Percentiles rank a stretch among this genome's conserved stretches.
Conservation (phyloP, 306 rosid species). For the Calophaca sinica region DNA sequence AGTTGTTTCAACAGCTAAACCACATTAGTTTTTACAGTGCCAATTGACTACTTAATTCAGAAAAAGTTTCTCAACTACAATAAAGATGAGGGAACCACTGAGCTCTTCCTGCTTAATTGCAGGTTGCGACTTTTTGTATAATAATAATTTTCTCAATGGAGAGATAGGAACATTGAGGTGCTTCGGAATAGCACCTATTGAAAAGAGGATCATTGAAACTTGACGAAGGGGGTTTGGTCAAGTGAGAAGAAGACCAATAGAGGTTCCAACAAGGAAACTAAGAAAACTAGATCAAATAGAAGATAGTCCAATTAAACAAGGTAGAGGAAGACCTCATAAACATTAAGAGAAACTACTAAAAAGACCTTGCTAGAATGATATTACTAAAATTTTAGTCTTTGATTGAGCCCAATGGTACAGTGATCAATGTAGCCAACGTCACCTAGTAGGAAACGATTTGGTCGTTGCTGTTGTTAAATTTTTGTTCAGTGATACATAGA, state of each 20-base stretch:
- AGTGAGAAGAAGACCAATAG: background rate
- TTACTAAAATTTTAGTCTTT: background rate
- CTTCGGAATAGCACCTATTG: background rate
- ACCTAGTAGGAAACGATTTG: background rate
- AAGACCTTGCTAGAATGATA: background rate
- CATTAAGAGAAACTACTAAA: background rate
- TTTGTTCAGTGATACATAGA: background rate
- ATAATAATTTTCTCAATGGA: background rate
- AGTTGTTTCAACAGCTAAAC: conserved; percentile 37
- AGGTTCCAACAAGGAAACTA: background rate
- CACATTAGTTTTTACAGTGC: conserved; percentile 20
- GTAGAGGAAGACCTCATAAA: background rate
- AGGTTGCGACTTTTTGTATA: conserved; percentile 1
- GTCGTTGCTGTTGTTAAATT: background rate
- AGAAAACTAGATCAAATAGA: background rate
- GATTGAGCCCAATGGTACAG: background rate
- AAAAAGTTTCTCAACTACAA: conserved; percentile 35
- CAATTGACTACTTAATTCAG: conserved; percentile 29
- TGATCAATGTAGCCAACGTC: background rate
- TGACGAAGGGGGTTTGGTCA: background rate
- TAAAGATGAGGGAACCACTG: conserved; percentile 26
- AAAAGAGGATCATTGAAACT: background rate
- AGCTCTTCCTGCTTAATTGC: conserved; percentile 28
- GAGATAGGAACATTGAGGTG: background rate
- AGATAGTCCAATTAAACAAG: background rate